These are phyloP conservation scores for Leishmania lainsoni DNA, from an alignment of 208 protist species.

Conservation along the genomic window DNA sequence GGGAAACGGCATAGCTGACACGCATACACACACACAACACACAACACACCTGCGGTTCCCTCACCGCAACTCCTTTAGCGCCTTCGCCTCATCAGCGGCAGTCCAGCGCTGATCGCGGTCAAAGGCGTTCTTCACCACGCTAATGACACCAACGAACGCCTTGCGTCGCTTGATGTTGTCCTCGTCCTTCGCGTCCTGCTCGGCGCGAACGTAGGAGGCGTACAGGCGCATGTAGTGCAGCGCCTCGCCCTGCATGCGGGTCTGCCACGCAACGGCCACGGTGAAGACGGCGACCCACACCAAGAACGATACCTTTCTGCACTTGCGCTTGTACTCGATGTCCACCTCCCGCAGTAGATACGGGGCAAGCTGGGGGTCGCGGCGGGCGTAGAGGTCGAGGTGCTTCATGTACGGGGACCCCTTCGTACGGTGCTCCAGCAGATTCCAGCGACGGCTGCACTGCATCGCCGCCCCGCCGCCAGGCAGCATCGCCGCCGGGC, in stretches of 20 bases:
- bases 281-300: conserved; percentile 82
- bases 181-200: conserved; percentile 82
- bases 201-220: conserved; percentile 58
- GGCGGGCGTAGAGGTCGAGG: conserved; percentile 88
- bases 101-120: conserved; percentile 78
- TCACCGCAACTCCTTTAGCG: conserved; percentile 24
- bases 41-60: background rate
- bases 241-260: conserved; percentile 74
- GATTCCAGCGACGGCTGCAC: conserved; percentile 49
- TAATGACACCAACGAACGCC: conserved; percentile 80
- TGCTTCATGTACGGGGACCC: conserved; percentile 89
- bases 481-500: background rate
- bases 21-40: background rate
- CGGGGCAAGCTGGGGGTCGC: conserved; percentile 87
- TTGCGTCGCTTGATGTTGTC: conserved; percentile 76
- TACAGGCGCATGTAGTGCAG: conserved; percentile 88
- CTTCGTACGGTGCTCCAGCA: conserved; percentile 85
- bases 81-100: conserved; percentile 50
- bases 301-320: conserved; percentile 85
- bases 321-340: conserved; percentile 91
- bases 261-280: conserved; percentile 62
- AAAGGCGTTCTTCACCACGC: conserved; percentile 79
- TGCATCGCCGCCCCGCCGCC: conserved; percentile 23
- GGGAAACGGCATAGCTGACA: background rate
- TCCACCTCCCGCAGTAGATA: conserved; percentile 91